Conservation (phyloP, 2,329 filamentous ascomycete species). For the Trichoderma polysporum region DNA sequence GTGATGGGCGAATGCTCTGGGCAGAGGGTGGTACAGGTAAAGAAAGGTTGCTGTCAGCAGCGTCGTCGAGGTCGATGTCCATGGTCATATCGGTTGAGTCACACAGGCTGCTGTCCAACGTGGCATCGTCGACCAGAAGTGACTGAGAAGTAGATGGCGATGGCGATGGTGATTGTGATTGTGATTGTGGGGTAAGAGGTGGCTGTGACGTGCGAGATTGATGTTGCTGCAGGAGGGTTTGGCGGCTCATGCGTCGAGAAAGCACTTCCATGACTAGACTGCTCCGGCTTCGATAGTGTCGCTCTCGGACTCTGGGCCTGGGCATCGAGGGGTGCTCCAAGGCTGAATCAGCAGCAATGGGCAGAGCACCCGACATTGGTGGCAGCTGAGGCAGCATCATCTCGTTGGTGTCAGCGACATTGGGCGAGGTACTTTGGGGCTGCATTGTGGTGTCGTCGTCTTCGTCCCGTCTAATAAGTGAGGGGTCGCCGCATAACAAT, state of each 20-base stretch:
- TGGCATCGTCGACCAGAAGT: not conserved
- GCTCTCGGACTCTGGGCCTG: not conserved
- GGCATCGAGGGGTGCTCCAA: not conserved
- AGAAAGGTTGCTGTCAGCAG: not conserved
- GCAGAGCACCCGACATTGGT: not conserved
- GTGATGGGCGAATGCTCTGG: not conserved
- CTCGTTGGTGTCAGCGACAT: not conserved
- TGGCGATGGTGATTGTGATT: not conserved
- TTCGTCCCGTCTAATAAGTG: constrained; percentile 5
- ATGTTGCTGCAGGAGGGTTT: constrained; percentile 13
- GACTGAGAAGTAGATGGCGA: not conserved
- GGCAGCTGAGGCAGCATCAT: not conserved
- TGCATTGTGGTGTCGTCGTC: constrained; percentile 11
- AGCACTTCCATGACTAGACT: constrained; percentile 18
- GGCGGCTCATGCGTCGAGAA: constrained; percentile 18
- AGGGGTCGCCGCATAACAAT: constrained; percentile 4
- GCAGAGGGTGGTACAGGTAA: not conserved
- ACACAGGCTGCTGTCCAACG: not conserved
- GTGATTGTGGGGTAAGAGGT: not conserved
- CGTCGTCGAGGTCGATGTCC: constrained; percentile 13
- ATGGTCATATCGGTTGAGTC: not conserved
- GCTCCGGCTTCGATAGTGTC: not conserved
- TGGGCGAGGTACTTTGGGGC: not conserved
- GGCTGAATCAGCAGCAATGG: not conserved
- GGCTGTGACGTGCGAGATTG: not conserved